A percentile compares a stretch with the other conserved stretches of the same genome.
These are phyloP conservation scores for Bifiguratus adelaidae DNA, from an alignment of 192 early-diverging fungal species.

Conservation along the genomic window DNA sequence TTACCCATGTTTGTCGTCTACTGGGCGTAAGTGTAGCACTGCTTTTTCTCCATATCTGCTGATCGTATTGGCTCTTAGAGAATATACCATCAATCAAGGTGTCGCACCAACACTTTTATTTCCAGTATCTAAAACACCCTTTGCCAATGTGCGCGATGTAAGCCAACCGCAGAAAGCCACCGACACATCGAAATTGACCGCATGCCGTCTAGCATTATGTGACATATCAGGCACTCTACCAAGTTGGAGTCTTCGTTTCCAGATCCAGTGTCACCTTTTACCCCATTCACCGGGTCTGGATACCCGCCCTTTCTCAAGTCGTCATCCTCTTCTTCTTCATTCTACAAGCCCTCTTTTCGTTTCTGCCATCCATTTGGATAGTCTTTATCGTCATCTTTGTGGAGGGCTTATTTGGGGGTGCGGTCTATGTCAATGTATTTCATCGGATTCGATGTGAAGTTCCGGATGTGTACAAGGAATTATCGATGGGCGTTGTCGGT, in stretches of 20 bases:
- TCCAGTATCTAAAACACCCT: slow-evolving; percentile 22
- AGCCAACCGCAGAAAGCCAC: too few species aligned
- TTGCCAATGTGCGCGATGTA: slow-evolving; percentile 24
- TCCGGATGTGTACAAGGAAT: slow-evolving; percentile 22
- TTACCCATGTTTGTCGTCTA: slow-evolving; percentile 27
- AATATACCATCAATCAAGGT: slow-evolving; percentile 31
- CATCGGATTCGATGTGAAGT: slow-evolving; percentile 16
- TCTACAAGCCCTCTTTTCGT: slow-evolving; percentile 13
- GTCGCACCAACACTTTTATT: slow-evolving; percentile 23
- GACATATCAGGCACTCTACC: slow-evolving; percentile 27
- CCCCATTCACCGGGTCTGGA: slow-evolving; percentile 19
- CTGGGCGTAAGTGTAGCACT: slow-evolving; percentile 14
- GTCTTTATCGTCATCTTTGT: slow-evolving; percentile 24
- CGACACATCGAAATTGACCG: too few species aligned
- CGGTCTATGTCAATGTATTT: slow-evolving; percentile 30
- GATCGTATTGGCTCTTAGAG: neutral
- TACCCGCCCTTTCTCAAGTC: slow-evolving; percentile 20
- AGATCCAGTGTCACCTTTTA: slow-evolving; percentile 19
- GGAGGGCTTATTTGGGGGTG: slow-evolving; percentile 28
- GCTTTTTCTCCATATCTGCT: neutral
- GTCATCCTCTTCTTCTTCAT: slow-evolving; percentile 10
- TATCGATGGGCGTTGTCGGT: slow-evolving; percentile 24
- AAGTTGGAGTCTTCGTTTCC: slow-evolving; percentile 30
- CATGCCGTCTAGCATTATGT: slow-evolving; percentile 32
- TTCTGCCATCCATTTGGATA: slow-evolving; percentile 20